phyloP scores from a whole-genome alignment of 2,329 filamentous ascomycete species.

The Trichoderma cornu-damae region DNA sequence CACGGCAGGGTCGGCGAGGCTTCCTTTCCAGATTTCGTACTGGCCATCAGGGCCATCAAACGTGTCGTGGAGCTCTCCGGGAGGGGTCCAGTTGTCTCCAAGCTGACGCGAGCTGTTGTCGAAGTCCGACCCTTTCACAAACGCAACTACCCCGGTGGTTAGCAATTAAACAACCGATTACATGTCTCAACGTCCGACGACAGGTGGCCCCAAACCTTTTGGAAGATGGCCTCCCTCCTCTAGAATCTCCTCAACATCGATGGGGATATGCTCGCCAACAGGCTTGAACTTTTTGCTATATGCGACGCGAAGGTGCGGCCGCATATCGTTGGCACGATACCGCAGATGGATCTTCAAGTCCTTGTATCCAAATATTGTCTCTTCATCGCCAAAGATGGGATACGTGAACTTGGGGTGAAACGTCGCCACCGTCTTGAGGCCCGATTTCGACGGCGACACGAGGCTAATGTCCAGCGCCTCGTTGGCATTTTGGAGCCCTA shows the following conservation, averaged over 20 bases:
- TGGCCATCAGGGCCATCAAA: constrained; percentile 57
- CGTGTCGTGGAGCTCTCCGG: constrained; percentile 64
- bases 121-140: constrained; percentile 58
- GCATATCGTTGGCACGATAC: constrained; percentile 65
- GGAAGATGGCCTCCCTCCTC: constrained; percentile 63
- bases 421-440: constrained; percentile 53
- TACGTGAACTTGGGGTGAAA: constrained; percentile 90
- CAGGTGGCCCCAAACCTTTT: constrained; percentile 45
- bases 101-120: constrained; percentile 50
- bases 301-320: constrained; percentile 66
- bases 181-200: neutral
- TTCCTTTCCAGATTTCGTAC: constrained; percentile 83
- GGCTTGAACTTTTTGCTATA: constrained; percentile 67
- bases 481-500: constrained; percentile 58
- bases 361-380: constrained; percentile 86
- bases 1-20: constrained; percentile 63
- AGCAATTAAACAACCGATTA: neutral
- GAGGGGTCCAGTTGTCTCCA: constrained; percentile 57
- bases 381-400: constrained; percentile 86
- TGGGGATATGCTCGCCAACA: constrained; percentile 62
- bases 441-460: constrained; percentile 44
- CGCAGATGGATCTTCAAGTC: constrained; percentile 70
- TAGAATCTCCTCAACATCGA: constrained; percentile 62
- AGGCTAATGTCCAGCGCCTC: constrained; percentile 60
- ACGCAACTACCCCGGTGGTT: constrained; percentile 51